phyloP scores from a whole-genome alignment of 306 rosid species.

The Ormosia semicastrata region DNA sequence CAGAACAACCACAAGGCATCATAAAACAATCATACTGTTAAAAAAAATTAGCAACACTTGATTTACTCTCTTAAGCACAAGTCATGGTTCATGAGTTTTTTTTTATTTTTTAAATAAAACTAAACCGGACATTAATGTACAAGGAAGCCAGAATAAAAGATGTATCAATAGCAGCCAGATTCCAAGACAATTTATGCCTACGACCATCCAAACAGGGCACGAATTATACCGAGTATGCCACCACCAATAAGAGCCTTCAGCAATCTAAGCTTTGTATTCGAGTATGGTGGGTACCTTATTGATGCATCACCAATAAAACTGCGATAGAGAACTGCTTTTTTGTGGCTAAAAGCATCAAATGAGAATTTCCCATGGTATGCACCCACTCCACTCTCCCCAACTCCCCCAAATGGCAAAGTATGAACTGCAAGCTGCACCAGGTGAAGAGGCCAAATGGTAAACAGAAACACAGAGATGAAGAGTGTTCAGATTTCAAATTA shows the following conservation, averaged over 20 bases:
- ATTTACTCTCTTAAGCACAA: not conserved
- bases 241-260: slow-evolving; percentile 82
- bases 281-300: slow-evolving; percentile 90
- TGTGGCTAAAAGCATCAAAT: slow-evolving; percentile 91
- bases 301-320: slow-evolving; percentile 71
- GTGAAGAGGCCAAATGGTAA: not conserved
- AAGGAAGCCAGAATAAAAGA: slow-evolving; percentile 15
- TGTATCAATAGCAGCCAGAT: not conserved
- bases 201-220: slow-evolving; percentile 79
- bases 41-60: not conserved
- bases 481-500: not conserved
- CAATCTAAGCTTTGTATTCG: slow-evolving; percentile 61
- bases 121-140: slow-evolving; percentile 1
- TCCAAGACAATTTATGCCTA: slow-evolving; percentile 26
- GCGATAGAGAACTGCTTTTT: slow-evolving; percentile 90
- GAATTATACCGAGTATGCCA: slow-evolving; percentile 53
- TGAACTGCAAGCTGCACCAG: slow-evolving; percentile 69
- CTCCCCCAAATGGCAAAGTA: slow-evolving; percentile 94
- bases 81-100: not conserved
- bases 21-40: not conserved
- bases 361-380: slow-evolving; percentile 96
- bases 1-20: slow-evolving; percentile 1
- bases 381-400: slow-evolving; percentile 97
- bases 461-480: not conserved
- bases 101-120: not conserved